phyloP scores from a whole-genome alignment of 2,329 filamentous ascomycete genomes.

The Ophiosphaerella narmari region DNA sequence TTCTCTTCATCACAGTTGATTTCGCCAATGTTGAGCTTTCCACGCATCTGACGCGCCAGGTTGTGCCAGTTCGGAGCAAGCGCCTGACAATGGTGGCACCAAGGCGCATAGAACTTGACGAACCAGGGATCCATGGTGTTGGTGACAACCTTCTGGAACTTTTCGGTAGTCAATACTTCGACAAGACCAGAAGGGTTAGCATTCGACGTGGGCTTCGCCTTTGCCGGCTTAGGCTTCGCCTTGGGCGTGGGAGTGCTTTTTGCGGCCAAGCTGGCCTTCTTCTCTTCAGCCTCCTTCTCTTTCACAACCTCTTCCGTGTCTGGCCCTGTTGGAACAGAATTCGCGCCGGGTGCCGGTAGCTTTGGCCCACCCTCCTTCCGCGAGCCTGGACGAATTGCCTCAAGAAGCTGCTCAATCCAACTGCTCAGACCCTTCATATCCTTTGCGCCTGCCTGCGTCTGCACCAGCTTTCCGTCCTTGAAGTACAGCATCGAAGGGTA shows the following conservation, averaged over 20 bases:
- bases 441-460: conserved; percentile 69
- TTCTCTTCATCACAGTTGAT: conserved; percentile 91
- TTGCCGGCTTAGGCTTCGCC: conserved; percentile 28
- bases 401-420: conserved; percentile 76
- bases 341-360: conserved; percentile 73
- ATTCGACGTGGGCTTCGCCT: conserved; percentile 32
- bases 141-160: conserved; percentile 83
- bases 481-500: conserved; percentile 82
- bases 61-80: conserved; percentile 89
- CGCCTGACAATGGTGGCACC: conserved; percentile 94
- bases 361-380: conserved; percentile 69
- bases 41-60: conserved; percentile 88
- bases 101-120: conserved; percentile 97
- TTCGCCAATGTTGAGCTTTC: conserved; percentile 87
- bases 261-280: conserved; percentile 13
- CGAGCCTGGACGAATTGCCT: conserved; percentile 78
- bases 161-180: conserved; percentile 77
- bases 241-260: conserved; percentile 31
- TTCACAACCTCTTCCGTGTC: conserved; percentile 43
- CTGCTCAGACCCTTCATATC: conserved; percentile 68
- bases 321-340: conserved; percentile 50
- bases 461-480: conserved; percentile 73
- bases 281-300: conserved; percentile 34
- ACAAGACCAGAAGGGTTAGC: conserved; percentile 78
- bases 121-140: conserved; percentile 94